Base-by-base conservation (phyloP, 495 filamentous ascomycete genomes). In the Friedmanniomyces endolithicus region DNA sequence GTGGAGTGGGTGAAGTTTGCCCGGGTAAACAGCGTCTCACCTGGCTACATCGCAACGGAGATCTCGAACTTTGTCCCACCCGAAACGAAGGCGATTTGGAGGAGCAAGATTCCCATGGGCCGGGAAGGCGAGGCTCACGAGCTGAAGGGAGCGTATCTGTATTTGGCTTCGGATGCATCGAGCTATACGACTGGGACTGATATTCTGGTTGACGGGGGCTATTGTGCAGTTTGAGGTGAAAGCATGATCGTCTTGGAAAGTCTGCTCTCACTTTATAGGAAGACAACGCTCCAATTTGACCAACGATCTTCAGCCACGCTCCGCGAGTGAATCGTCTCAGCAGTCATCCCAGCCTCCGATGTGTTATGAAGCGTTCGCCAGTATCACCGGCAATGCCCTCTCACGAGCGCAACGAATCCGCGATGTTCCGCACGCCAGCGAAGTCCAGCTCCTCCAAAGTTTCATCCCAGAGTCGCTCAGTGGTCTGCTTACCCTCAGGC, bases 1-100 rank as follows among this genome's bases (percentile, higher is more conserved):
- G 78, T 94, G 24, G 89, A 95, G 67, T 94, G 88, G 87, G 78
- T 85, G 20, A 82, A 81, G 25, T 94, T 88, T 64, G 89, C 89
- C 11, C 77, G 89, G 24, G 84, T 78, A 50, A 95, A 95, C 69
- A 80, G 80, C 22, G 70, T 95, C 31, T 89, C 84, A 2, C 90
- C 89, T 1, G 89, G 89, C 4, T 95, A 92, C 66, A 92, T 94
- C 57, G 79, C 77, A 23, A 95, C 88, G 0, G 88, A 88, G 62
- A 85, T 94, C 61, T 85, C 85, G 34, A 71, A 74, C 59, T 94
- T 90, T 61, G 78, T 86, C 8, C 73, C 82, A 0, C 61, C 77
- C 34, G 82, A 85, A 58, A 82, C 77, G 0, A 90, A 88, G 74
- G 74, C 77, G 2, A 75, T 85, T 46, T 89, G 86, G 82, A 79